Base-by-base conservation (phyloP, 306 rosid species). In the Fragaria ananassa region DNA sequence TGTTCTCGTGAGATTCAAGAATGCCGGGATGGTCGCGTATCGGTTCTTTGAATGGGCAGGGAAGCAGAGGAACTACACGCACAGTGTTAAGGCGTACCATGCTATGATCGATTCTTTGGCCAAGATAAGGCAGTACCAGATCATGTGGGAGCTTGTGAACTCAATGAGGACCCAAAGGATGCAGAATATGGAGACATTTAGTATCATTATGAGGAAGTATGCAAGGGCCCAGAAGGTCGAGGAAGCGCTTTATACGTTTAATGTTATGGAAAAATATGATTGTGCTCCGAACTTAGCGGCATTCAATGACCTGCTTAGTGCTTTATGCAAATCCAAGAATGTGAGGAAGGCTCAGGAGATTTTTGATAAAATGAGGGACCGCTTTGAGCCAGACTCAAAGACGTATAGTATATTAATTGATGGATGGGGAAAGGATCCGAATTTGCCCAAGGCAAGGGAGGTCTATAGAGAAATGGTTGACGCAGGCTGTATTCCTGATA, bases 311-410 rank as follows among this genome's bases (percentile, higher is more conserved):
- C 83, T 90, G 81, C 72, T 92, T 34, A 89, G 96, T 75, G 92
- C 98, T 77, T 82, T 92, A 51, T 90, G 95, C 62, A 92, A 92
- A 83, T 87, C 97, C 74, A 89, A 84, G 75, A 94, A 90, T 88
- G 92, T 88, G 53, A 87, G 97, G 87, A 94, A 92, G 89, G 98
- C 97, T 63, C 96, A 92, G 63, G 98, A 93, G 89, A 83, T 94
- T 51, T 94, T 90, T 79, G 93, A 91, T 51, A 53, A 71, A 29
- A 86, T 82, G 84, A 90, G 84, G 86, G 96, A 81, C 54, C 81
- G 76, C 65, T 94, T 86, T 79, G 81, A 76, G 42, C 95, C 92
- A 0, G 97, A 90, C 74, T 81, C 91, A 0, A 94, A 91, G 75
- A 94, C 86, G 51, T 91, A 81, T 31, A 91, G 97, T 79, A 90